A percentile compares a stretch with the other conserved stretches of the same genome.
These are phyloP conservation scores for Pulveroboletus sp. DNA, from an alignment of 768 basidiomycete genomes.

Conservation along the genomic window DNA sequence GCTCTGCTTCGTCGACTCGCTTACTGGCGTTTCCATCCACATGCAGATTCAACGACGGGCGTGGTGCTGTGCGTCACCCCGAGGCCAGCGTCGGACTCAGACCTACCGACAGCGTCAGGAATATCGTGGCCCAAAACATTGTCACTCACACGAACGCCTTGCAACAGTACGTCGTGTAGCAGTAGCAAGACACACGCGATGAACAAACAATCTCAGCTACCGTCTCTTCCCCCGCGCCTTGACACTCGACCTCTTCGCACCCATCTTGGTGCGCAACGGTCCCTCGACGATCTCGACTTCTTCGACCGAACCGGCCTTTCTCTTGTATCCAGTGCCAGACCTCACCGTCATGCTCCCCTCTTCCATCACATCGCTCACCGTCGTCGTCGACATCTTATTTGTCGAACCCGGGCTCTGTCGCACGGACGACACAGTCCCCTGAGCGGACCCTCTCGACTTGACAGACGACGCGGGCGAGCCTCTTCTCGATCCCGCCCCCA, in stretches of 20 bases:
- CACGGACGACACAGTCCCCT: conserved; percentile 24
- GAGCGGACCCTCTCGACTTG: conserved; percentile 34
- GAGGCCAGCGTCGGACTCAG: too few relatives aligned
- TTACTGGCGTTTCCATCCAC: too few relatives aligned
- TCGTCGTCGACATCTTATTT: conserved; percentile 42
- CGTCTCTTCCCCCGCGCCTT: conserved; percentile 43
- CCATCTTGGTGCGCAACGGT: conserved; percentile 36
- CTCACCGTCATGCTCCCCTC: conserved; percentile 28
- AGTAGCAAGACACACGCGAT: too few relatives aligned
- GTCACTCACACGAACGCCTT: too few relatives aligned
- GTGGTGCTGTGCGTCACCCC: too few relatives aligned
- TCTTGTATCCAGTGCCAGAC: conserved; percentile 33
- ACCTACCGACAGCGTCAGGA: too few relatives aligned
- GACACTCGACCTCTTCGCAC: conserved; percentile 27
- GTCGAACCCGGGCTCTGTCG: conserved; percentile 48
- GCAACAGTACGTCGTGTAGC: background rate
- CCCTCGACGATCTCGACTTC: conserved; percentile 53
- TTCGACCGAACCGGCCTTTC: conserved; percentile 52
- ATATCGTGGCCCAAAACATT: too few relatives aligned
- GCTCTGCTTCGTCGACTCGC: too few relatives aligned
- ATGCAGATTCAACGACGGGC: too few relatives aligned
- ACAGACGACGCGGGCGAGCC: conserved; percentile 48
- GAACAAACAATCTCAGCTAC: conserved; percentile 11
- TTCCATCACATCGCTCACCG: conserved; percentile 40
- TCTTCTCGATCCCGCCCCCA: conserved; percentile 31